A percentile compares a stretch with the other conserved stretches of the same genome.
phyloP scores from a whole-genome alignment of 495 filamentous ascomycete genomes.

The Aspergillus panamensis region DNA sequence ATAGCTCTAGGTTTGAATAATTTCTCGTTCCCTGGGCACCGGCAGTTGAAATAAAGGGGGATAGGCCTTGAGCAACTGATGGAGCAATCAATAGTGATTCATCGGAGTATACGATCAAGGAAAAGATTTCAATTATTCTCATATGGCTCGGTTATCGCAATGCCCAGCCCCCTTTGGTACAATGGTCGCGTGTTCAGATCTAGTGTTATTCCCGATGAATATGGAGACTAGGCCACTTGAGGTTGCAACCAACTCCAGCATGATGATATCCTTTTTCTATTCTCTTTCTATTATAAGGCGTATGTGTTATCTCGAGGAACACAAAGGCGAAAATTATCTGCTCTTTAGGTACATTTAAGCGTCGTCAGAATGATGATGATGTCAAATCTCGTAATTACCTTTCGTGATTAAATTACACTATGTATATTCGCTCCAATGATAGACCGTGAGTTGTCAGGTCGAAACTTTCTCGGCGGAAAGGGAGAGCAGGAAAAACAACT shows the following conservation, averaged over 20 bases:
- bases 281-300: too few relatives aligned
- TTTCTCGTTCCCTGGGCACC: too few relatives aligned
- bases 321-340: too few relatives aligned
- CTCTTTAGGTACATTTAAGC: neutral
- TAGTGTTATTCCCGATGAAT: too few relatives aligned
- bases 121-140: neutral
- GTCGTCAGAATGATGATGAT: slow-evolving; percentile 1
- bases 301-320: too few relatives aligned
- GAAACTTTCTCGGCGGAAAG: slow-evolving; percentile 3
- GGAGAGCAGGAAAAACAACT: neutral
- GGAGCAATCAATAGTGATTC: neutral
- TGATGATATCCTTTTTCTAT: neutral
- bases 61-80: too few relatives aligned
- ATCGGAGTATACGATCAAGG: neutral
- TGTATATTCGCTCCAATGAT: slow-evolving; percentile 17
- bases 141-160: neutral
- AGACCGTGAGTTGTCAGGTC: slow-evolving; percentile 1
- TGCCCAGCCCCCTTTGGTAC: too few relatives aligned
- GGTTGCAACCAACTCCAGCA: too few relatives aligned
- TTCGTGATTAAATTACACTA: neutral
- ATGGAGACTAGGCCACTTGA: too few relatives aligned
- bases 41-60: too few relatives aligned
- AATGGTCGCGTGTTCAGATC: too few relatives aligned
- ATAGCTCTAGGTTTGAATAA: too few relatives aligned
- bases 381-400: slow-evolving; percentile 6